Conservation (phyloP, 2,329 filamentous ascomycete species). For the Albifimbria verrucaria region DNA sequence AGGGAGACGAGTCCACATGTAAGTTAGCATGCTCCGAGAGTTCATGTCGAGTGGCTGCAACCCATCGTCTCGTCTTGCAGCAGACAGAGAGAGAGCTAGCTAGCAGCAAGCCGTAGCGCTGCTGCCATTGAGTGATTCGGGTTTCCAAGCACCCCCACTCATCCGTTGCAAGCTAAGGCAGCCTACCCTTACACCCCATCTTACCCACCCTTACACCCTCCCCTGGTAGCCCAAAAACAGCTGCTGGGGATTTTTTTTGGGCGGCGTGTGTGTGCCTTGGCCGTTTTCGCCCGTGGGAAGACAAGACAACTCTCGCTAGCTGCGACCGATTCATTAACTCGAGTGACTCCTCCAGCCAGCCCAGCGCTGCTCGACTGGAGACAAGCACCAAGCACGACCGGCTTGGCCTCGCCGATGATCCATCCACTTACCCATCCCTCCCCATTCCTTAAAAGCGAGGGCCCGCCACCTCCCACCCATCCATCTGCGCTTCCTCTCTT, state of each 20-base stretch:
- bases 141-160: neutral
- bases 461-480: neutral
- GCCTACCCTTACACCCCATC: neutral
- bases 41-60: neutral
- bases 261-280: neutral
- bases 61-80: neutral
- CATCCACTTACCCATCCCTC: neutral
- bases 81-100: neutral
- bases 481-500: constrained; percentile 12
- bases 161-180: neutral
- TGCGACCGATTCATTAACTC: neutral
- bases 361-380: too few species aligned
- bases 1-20: neutral
- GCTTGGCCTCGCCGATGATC: neutral
- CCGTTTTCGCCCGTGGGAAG: neutral
- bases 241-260: neutral
- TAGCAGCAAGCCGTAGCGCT: too few species aligned
- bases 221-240: neutral
- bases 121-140: too few species aligned
- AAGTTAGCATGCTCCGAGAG: neutral
- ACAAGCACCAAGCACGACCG: neutral
- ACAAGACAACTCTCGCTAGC: too few species aligned
- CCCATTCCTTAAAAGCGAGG: constrained; percentile 21
- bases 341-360: neutral
- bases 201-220: neutral